Conservation (phyloP, 139 green algal genomes). For the Picochlorum sp. region DNA sequence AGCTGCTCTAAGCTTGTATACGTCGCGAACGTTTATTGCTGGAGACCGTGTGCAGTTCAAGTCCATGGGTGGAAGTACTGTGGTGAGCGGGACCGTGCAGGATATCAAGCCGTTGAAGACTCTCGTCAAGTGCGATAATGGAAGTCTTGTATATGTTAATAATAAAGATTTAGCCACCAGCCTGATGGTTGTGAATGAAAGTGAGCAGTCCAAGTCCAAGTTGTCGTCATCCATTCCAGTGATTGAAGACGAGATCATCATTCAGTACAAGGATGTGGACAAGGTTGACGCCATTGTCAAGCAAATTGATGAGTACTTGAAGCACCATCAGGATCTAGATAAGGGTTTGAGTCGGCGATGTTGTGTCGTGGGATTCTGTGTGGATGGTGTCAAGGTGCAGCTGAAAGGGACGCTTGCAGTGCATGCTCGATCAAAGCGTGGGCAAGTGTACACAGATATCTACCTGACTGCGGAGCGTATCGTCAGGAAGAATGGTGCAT, state of each 20-base stretch:
- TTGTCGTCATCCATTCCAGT: not conserved
- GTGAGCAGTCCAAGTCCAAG: not conserved
- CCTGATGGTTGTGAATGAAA: constrained; percentile 1
- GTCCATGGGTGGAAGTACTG: constrained; percentile 12
- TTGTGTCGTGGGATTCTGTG: not conserved
- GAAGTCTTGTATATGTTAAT: constrained; percentile 15
- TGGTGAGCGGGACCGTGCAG: constrained; percentile 30
- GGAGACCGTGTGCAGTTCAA: constrained; percentile 44
- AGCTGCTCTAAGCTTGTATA: constrained; percentile 28
- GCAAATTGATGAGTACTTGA: constrained; percentile 4
- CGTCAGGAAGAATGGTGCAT: constrained; percentile 14
- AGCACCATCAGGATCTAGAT: constrained; percentile 2
- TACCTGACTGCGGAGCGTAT: constrained; percentile 14
- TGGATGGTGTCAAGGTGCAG: not conserved
- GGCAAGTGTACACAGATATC: constrained; percentile 9
- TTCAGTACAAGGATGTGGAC: constrained; percentile 17
- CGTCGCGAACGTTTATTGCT: constrained; percentile 34
- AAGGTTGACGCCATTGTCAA: constrained; percentile 1
- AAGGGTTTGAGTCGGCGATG: not conserved
- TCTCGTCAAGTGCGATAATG: constrained; percentile 25
- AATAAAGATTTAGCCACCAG: constrained; percentile 7
- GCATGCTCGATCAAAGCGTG: not conserved
- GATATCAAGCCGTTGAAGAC: constrained; percentile 39
- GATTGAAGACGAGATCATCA: not conserved
- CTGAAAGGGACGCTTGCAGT: constrained; percentile 14